Conservation (phyloP, 2,329 filamentous ascomycete species). For the Coleophoma crateriformis region DNA sequence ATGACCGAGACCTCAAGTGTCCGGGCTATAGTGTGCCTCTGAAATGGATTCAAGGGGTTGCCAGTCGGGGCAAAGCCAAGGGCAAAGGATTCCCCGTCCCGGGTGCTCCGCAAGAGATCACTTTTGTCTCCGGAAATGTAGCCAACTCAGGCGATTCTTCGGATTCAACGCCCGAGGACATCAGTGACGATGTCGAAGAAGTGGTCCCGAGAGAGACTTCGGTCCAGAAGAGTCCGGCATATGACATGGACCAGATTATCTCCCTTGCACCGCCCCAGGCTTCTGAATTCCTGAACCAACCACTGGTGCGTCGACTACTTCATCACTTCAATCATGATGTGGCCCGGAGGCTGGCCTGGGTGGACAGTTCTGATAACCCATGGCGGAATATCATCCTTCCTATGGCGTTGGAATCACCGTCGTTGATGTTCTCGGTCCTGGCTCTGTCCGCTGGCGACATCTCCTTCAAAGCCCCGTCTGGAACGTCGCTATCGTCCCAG, state of each 20-base stretch:
- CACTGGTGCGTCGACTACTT: not conserved
- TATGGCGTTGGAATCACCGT: not conserved
- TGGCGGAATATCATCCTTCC: conserved; percentile 3
- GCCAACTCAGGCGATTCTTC: not conserved
- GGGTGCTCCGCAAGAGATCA: too few relatives aligned
- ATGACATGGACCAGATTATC: not conserved
- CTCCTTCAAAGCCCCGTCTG: not conserved
- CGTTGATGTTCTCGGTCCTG: not conserved
- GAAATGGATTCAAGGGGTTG: conserved; percentile 28
- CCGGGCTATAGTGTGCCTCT: conserved; percentile 27
- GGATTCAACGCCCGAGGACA: not conserved
- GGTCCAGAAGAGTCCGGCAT: not conserved
- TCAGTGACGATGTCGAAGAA: not conserved
- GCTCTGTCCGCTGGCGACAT: conserved; percentile 3
- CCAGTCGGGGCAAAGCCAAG: conserved; percentile 6
- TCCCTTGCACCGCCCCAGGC: not conserved
- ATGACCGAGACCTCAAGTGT: conserved; percentile 26
- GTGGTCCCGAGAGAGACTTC: not conserved
- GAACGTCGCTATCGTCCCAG: not conserved
- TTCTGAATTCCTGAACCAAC: not conserved
- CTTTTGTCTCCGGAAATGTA: not conserved
- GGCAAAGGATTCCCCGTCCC: not conserved
- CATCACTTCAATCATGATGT: conserved; percentile 2
- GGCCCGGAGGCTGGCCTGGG: conserved; percentile 1
- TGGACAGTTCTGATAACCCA: conserved; percentile 4